Evolutionary conservation across 1,284 basidiomycete genomes (phyloP).

Genomic region (Moesziomyces sp.): DNA sequence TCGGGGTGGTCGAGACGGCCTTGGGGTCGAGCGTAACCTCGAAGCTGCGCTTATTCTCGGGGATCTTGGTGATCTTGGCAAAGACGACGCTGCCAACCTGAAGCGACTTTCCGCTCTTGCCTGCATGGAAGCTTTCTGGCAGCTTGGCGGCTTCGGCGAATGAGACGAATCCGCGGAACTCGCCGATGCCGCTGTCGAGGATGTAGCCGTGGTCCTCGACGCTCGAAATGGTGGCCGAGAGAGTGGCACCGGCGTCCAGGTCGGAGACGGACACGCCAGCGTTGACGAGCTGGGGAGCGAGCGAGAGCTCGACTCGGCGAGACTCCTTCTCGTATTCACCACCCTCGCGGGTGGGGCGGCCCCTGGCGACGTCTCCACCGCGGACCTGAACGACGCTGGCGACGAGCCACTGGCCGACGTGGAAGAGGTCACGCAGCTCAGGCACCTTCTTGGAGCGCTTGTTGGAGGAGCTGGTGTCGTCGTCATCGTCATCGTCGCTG

Average conservation of each 20-base stretch:
- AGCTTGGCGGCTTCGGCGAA: constrained; percentile 51
- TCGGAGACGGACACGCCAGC: constrained; percentile 82
- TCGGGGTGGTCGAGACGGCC: constrained; percentile 50
- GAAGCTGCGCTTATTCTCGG: constrained; percentile 66
- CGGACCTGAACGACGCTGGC: constrained; percentile 79
- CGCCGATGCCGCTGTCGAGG: constrained; percentile 78
- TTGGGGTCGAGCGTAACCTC: constrained; percentile 61
- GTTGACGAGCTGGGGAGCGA: constrained; percentile 88
- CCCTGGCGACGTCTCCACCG: constrained; percentile 72
- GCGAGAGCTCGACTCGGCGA: constrained; percentile 80
- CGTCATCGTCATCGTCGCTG: constrained; percentile 68
- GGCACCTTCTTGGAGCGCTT: constrained; percentile 39
- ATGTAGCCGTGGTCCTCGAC: constrained; percentile 95
- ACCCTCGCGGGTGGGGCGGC: constrained; percentile 72
- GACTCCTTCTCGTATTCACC: constrained; percentile 64
- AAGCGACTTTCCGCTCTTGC: constrained; percentile 50
- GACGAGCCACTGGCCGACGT: constrained; percentile 85
- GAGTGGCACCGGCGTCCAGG: constrained; percentile 70
- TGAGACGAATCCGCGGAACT: constrained; percentile 64
- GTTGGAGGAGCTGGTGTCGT: constrained; percentile 19
- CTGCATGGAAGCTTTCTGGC: constrained; percentile 40
- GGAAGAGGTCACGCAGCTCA: constrained; percentile 75
- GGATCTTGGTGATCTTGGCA: constrained; percentile 63
- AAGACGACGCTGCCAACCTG: constrained; percentile 66
- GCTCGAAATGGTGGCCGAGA: constrained; percentile 72